Conservation (phyloP, 1,139 yeast genomes). For the Saccharomyces hybrid region DNA sequence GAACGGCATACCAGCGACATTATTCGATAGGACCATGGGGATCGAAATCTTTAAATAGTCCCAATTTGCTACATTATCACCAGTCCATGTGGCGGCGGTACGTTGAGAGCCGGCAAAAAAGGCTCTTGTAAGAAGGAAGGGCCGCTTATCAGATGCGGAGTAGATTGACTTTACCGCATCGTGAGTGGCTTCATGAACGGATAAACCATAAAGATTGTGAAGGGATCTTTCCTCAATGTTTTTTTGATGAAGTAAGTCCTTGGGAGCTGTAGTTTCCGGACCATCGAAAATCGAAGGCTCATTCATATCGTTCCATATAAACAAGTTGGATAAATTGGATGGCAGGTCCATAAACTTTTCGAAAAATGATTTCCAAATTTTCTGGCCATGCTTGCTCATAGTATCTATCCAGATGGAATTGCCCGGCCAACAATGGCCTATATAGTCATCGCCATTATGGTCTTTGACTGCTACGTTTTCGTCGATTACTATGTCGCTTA, state of each 20-base stretch:
- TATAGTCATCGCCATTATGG: slow-evolving; percentile 46
- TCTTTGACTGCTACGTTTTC: slow-evolving; percentile 38
- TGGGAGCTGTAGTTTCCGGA: slow-evolving; percentile 86
- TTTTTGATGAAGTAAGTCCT: slow-evolving; percentile 69
- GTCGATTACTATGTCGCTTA: slow-evolving; percentile 47
- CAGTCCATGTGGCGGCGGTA: slow-evolving; percentile 94
- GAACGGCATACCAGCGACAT: slow-evolving; percentile 83
- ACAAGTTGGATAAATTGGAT: slow-evolving; percentile 44
- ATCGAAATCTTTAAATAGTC: slow-evolving; percentile 70
- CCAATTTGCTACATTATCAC: slow-evolving; percentile 94
- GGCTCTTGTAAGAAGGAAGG: slow-evolving; percentile 83
- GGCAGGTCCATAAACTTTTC: slow-evolving; percentile 43
- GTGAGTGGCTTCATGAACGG: slow-evolving; percentile 74
- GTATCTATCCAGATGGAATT: slow-evolving; percentile 91
- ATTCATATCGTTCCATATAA: slow-evolving; percentile 97
- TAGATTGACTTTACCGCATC: slow-evolving; percentile 53
- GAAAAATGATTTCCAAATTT: slow-evolving; percentile 52
- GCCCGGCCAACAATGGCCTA: slow-evolving; percentile 99
- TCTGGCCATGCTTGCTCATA: slow-evolving; percentile 53
- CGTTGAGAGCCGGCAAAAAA: slow-evolving; percentile 89
- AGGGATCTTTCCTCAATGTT: slow-evolving; percentile 86
- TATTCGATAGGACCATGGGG: slow-evolving; percentile 81
- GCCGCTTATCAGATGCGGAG: slow-evolving; percentile 47
- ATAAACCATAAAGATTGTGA: slow-evolving; percentile 76
- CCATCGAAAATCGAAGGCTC: slow-evolving; percentile 95